Evolutionary conservation across 2,329 filamentous ascomycete species (phyloP), one percentile per base, ranked within the genome.

Genomic region (Diaporthe ampelina): DNA sequence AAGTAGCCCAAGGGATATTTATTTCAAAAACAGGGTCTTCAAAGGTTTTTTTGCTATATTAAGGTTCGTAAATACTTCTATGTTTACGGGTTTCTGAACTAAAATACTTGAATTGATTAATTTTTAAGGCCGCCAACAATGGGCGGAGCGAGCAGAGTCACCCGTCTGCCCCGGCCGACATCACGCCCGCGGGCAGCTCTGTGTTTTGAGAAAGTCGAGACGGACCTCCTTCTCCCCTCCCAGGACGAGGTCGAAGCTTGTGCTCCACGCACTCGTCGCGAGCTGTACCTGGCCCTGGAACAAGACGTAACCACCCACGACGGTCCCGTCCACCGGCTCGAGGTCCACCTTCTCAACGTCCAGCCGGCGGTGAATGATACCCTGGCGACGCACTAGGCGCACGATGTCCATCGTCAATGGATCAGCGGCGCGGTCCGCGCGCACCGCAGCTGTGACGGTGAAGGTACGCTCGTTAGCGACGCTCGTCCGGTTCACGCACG

Each of bases 221-320:
- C 58, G 58, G 58, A 45, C 58, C 40, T 63, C 58, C 15, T 45
- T 45, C 15, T 63, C 37, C 24, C 58, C 58, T 63, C 58, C 58
- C 24, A 63, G 11, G n/a, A 63, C 40, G 40, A 63, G 58, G 24
- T 63, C 58, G 58, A 63, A 63, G 40, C 58, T 63, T 8, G 58
- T 63, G 17, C 58, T 63, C 58, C 58, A 63, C 24, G 15, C 58
- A 17, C 58, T 45, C 40, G 58, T 63, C 37, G 37, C 58, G 37
- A 63, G 58, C 40, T 63, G 58, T 17, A 9, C 9, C 58, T 24
- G 58, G 40, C 58, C 58, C 58, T 63, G 37, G 40, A 63, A 63
- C 58, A 63, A 15, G 37, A 63, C 40, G 37, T 63, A 63, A 32
- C 37, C 24, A 10, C 24, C 58, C 37, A 40, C 37, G 37, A 15